Base-by-base conservation (phyloP, 2,329 filamentous ascomycete species). In the Sclerotinia minor region DNA sequence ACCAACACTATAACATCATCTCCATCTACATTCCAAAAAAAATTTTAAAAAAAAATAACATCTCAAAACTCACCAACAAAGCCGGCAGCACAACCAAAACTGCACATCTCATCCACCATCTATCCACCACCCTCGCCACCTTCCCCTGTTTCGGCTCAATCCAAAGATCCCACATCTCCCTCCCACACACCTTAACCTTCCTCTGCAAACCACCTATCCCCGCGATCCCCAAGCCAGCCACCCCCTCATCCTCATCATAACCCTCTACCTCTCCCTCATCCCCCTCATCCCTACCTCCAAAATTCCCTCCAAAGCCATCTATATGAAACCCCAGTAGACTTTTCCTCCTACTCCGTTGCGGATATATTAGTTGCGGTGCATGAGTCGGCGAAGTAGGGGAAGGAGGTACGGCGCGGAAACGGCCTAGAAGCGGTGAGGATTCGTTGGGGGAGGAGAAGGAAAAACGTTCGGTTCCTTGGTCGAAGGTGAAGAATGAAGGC, bases 401-500 rank as follows among this genome's bases (percentile, higher is more conserved):
- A 52, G 74, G 72, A 9, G 85, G 85, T 24, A 89, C 85, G 69
- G 87, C 87, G 70, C 87, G 85, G 78, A 87, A 90, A 50, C 87
- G 85, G 70, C 87, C 87, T 2, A 89, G 83, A 11, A 89, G 79
- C 32, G 87, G 86, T 24, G 87, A 85, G 53, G 85, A 80, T 74
- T 88, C 84, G 72, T 80, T 80, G 68, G 76, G 77, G 73, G 80
- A 80, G 68, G 75, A 77, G 64, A 78, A 77, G 63, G 81, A 81
- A 73, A 81, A 83, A 71, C 85, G 83, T 79, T 89, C 87, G 74
- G 80, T 83, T 77, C 87, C 87, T 75, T 87, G 87, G 71, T 87
- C 87, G 79, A 90, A 90, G 76, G 84, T 82, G 79, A 90, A 89
- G 81, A 89, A 87, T 75, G 83, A 82, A 75, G 87, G 85, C 86